Conservation (phyloP, 129 eudicot species). For the Ambrosia trifida region DNA sequence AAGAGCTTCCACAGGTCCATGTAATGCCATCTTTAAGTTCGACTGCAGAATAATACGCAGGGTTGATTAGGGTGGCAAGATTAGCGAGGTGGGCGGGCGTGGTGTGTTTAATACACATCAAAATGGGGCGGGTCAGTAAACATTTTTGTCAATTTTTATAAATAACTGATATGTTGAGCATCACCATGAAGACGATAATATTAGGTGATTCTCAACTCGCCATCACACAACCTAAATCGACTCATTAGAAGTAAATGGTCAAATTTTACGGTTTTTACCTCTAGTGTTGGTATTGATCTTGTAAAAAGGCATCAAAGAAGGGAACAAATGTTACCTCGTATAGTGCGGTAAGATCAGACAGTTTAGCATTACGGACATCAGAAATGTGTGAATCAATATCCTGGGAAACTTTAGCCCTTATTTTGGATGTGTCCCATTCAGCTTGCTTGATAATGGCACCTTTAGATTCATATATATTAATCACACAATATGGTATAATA, state of each 20-base stretch:
- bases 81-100: background rate
- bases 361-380: slow-evolving; percentile 60
- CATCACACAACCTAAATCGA: background rate
- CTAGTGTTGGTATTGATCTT: background rate
- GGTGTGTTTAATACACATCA: background rate
- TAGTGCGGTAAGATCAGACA: slow-evolving; percentile 62
- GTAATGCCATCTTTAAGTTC: slow-evolving; percentile 55
- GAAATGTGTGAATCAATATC: slow-evolving; percentile 77
- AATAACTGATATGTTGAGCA: background rate
- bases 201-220: background rate
- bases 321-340: slow-evolving; percentile 59
- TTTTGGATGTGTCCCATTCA: slow-evolving; percentile 76
- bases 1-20: slow-evolving; percentile 87
- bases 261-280: background rate
- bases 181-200: background rate
- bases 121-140: background rate
- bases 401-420: slow-evolving; percentile 70
- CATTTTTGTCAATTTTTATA: background rate
- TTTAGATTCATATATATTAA: slow-evolving; percentile 25
- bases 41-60: slow-evolving; percentile 39
- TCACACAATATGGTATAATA: slow-evolving; percentile 1
- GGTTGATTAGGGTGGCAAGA: slow-evolving; percentile 13
- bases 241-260: background rate
- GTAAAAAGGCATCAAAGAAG: slow-evolving; percentile 2
- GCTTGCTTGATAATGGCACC: slow-evolving; percentile 76